phyloP scores from a whole-genome alignment of 2,329 filamentous ascomycete species.

The Aspergillus aculeatinus region DNA sequence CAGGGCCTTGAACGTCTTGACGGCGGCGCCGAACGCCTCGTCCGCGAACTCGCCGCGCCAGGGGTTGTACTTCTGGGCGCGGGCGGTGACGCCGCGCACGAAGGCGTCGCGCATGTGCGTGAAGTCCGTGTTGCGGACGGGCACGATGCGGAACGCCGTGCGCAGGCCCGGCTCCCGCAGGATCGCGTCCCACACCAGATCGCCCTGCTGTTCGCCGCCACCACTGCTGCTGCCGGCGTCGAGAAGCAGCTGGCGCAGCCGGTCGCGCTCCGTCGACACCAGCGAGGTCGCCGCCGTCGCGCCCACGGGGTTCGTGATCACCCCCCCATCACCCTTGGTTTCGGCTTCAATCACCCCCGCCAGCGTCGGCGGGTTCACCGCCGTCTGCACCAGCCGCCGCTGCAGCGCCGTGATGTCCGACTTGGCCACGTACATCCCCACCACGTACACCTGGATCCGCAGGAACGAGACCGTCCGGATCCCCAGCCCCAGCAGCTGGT shows the following conservation, averaged over 20 bases:
- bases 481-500: constrained; percentile 84
- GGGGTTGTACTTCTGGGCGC: constrained; percentile 58
- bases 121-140: constrained; percentile 93
- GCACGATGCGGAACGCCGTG: constrained; percentile 78
- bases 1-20: constrained; percentile 76
- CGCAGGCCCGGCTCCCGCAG: constrained; percentile 67
- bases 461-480: constrained; percentile 88
- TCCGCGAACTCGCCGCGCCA: constrained; percentile 57
- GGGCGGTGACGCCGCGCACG: constrained; percentile 77
- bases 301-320: constrained; percentile 47
- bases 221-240: constrained; percentile 67
- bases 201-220: constrained; percentile 55
- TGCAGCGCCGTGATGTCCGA: constrained; percentile 80
- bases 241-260: constrained; percentile 66
- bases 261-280: constrained; percentile 76
- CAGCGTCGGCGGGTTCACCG: constrained; percentile 45
- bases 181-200: constrained; percentile 71
- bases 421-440: constrained; percentile 86
- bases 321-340: neutral
- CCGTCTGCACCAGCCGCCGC: constrained; percentile 68
- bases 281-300: constrained; percentile 73
- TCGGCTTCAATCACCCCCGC: neutral
- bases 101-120: constrained; percentile 88
- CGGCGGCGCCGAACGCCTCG: constrained; percentile 71
- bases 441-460: constrained; percentile 87